phyloP scores from a whole-genome alignment of 768 basidiomycete genomes.

The Crepidotus variabilis region DNA sequence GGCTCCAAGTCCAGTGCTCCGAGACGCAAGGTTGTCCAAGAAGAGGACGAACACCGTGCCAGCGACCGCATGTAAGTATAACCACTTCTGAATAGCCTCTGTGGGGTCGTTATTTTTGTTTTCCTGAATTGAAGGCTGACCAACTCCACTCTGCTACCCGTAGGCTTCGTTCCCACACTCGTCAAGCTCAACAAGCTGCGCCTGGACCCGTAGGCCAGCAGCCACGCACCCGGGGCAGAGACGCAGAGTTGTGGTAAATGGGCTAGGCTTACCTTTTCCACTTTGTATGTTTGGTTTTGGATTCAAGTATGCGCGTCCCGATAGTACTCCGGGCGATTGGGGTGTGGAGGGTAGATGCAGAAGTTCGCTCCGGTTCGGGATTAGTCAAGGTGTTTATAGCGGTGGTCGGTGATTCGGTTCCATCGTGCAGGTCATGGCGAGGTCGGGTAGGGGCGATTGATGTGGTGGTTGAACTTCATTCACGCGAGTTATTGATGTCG shows the following conservation, averaged over 20 bases:
- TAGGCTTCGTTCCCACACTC: slow-evolving; percentile 87
- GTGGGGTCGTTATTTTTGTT: slow-evolving; percentile 10
- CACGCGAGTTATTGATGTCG: background rate
- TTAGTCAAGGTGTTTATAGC: background rate
- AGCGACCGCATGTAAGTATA: slow-evolving; percentile 78
- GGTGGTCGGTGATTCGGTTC: background rate
- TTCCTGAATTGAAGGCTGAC: background rate
- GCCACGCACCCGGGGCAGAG: slow-evolving; percentile 41
- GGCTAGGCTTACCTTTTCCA: slow-evolving; percentile 16
- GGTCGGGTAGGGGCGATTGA: background rate
- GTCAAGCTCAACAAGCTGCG: slow-evolving; percentile 67
- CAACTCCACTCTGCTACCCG: slow-evolving; percentile 1
- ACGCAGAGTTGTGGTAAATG: slow-evolving; percentile 55
- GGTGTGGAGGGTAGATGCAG: slow-evolving; percentile 44
- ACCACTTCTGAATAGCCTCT: slow-evolving; percentile 11
- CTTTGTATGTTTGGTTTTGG: slow-evolving; percentile 22
- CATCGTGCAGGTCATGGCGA: background rate
- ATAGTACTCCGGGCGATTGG: slow-evolving; percentile 42
- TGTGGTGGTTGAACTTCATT: background rate
- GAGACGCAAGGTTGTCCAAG: slow-evolving; percentile 78
- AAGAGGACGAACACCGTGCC: slow-evolving; percentile 79
- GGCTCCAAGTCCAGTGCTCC: slow-evolving; percentile 61
- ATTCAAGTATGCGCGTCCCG: slow-evolving; percentile 37
- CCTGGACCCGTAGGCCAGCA: slow-evolving; percentile 47
- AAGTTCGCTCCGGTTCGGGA: slow-evolving; percentile 5